Conservation (phyloP, 768 basidiomycete genomes). For the Boletus fagicola region DNA sequence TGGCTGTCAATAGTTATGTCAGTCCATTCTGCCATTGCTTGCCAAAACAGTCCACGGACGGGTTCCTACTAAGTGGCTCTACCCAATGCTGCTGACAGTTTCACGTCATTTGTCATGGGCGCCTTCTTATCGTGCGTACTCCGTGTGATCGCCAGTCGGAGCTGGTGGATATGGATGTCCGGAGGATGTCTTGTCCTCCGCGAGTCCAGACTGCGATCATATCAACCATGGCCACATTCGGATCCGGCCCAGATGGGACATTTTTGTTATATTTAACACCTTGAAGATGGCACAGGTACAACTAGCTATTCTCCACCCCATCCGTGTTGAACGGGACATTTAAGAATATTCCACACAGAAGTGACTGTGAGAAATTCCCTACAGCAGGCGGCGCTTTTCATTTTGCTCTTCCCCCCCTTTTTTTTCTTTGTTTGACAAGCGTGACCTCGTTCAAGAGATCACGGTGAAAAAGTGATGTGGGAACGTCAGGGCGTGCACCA, state of each 20-base stretch:
- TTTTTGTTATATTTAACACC: constrained; percentile 11
- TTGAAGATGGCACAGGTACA: constrained; percentile 7
- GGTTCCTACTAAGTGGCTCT: neutral
- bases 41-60: constrained; percentile 3
- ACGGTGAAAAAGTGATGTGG: neutral
- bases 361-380: constrained; percentile 15
- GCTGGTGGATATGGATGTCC: constrained; percentile 15
- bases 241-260: constrained; percentile 18
- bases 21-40: constrained; percentile 3
- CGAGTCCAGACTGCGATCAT: constrained; percentile 10
- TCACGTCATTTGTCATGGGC: constrained; percentile 19
- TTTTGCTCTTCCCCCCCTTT: neutral
- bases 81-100: constrained; percentile 17
- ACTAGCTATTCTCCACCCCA: constrained; percentile 5
- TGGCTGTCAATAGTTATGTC: constrained; percentile 8
- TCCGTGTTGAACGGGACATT: constrained; percentile 24
- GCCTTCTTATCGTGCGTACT: constrained; percentile 15
- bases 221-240: constrained; percentile 13
- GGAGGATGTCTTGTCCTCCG: constrained; percentile 1
- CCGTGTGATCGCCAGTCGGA: constrained; percentile 13
- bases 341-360: constrained; percentile 18
- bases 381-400: neutral
- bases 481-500: neutral
- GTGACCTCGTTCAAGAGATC: neutral
- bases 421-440: constrained; percentile 7